A percentile compares a stretch with the other conserved stretches of the same genome.
Evolutionary conservation across 164 flowering plant genomes (phyloP).

Genomic region (Chimonanthus praecox): DNA sequence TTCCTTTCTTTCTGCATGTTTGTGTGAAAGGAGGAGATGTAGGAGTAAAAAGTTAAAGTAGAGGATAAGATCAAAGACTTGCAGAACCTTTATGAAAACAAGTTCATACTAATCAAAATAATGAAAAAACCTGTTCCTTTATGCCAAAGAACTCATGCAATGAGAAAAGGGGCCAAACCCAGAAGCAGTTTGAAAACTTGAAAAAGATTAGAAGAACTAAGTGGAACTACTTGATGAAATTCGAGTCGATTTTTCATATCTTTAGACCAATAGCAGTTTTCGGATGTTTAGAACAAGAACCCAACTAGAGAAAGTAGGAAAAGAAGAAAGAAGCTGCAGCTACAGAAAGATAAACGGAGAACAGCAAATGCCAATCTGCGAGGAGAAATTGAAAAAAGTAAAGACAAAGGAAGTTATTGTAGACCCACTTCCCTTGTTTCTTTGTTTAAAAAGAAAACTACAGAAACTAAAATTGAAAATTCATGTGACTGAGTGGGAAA

Average conservation of each 20-base stretch:
- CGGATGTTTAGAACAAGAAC: background rate
- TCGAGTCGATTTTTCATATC: no score
- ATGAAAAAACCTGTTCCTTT: background rate
- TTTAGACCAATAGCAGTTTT: no score
- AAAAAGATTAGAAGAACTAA: no score
- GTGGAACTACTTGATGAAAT: no score
- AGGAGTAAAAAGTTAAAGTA: conserved; percentile 16
- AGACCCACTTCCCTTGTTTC: background rate
- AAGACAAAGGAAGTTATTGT: background rate
- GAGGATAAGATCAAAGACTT: background rate
- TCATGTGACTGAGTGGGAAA: conserved; percentile 11
- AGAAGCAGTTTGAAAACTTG: no score
- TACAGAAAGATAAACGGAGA: background rate
- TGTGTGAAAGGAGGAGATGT: background rate
- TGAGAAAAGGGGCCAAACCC: background rate
- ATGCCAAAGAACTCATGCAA: background rate
- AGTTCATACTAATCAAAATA: no score
- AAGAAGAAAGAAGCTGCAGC: background rate
- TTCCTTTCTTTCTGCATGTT: background rate
- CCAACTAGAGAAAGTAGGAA: background rate
- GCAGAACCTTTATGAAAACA: background rate
- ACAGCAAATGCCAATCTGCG: background rate
- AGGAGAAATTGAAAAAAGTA: background rate
- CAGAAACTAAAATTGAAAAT: conserved; percentile 2
- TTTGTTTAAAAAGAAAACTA: no score